Evolutionary conservation across 352 stramenopile species (phyloP).

Genomic region (Phytophthora pisi): DNA sequence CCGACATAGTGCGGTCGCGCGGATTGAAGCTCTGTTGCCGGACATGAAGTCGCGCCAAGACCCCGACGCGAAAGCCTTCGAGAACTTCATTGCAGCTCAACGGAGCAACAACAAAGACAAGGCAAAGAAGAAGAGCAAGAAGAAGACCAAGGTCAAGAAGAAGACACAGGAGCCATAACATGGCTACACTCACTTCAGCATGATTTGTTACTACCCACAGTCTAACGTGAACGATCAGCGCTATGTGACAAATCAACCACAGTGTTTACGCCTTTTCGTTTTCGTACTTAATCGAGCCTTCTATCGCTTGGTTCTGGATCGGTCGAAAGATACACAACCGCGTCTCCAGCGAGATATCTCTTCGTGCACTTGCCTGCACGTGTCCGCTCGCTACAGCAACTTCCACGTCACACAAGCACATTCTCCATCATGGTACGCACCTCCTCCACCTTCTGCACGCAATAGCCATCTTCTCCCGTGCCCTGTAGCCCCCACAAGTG

Average conservation of each 20-base stretch:
- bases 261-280: background rate
- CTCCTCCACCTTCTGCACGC: background rate
- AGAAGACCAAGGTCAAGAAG: background rate
- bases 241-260: background rate
- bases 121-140: constrained; percentile 3
- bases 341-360: constrained; percentile 11
- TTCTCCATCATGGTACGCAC: constrained; percentile 29
- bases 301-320: constrained; percentile 36
- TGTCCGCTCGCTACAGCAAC: background rate
- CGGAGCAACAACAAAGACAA: constrained; percentile 4
- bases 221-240: too few relatives aligned
- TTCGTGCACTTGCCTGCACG: background rate
- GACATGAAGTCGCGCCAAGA: constrained; percentile 35
- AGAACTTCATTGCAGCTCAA: constrained; percentile 21
- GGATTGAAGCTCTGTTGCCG: constrained; percentile 24
- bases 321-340: constrained; percentile 32
- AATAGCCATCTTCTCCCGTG: background rate
- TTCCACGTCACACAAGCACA: background rate
- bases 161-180: background rate
- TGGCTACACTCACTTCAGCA: constrained; percentile 9
- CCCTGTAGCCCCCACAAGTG: constrained; percentile 3
- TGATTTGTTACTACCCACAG: background rate
- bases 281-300: constrained; percentile 25
- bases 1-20: constrained; percentile 5
- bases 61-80: constrained; percentile 24